Base-by-base conservation (phyloP, 805 yeast genomes). In the Starmera dryadoides region DNA sequence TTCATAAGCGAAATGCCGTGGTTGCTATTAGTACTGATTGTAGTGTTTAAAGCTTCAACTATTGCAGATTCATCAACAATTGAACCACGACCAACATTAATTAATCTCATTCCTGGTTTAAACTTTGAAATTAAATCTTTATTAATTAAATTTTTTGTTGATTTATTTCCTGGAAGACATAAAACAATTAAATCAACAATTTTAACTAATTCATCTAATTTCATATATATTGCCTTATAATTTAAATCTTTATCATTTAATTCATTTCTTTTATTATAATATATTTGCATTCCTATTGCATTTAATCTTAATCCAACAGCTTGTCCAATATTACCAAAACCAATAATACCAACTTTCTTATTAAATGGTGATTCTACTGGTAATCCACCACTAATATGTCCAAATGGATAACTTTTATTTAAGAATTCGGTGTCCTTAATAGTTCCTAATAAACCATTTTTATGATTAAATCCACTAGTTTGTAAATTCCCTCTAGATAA, bases 281-380 rank as follows among this genome's bases (percentile, higher is more conserved):
- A 72, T 21, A 80, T 63, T 34, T 73, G 58, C 84, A 80, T 77
- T 1, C 82, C 83, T 31, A 79, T 50, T 8, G 67, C 71, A 33
- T 62, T 40, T 46, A 77, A 62, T 47, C 78, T 69, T 39, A 47
- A 47, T 1, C 75, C 85, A 34, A 78, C 67, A 19, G 68, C 69
- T 44, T 66, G 64, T 2, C 86, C 86, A 41, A 80, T 78, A 30
- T 69, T 64, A 3, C 86, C 86, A 47, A 79, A 66, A 0, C 86
- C 86, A 2, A 79, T 59, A 25, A 80, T 67, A 21, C 75, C 73
- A 31, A 64, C 80, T 29, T 60, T 63, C 46, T 71, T 75, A 25
- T 75, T 73, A 34, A 63, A 52, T 5, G 85, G 85, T 16, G 73
- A 61, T 33, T 52, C 44, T 35, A 62, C 51, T 31, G 57, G 49